Conservation (phyloP, 148 eudicot species). For the Amaranthus cruentus region DNA sequence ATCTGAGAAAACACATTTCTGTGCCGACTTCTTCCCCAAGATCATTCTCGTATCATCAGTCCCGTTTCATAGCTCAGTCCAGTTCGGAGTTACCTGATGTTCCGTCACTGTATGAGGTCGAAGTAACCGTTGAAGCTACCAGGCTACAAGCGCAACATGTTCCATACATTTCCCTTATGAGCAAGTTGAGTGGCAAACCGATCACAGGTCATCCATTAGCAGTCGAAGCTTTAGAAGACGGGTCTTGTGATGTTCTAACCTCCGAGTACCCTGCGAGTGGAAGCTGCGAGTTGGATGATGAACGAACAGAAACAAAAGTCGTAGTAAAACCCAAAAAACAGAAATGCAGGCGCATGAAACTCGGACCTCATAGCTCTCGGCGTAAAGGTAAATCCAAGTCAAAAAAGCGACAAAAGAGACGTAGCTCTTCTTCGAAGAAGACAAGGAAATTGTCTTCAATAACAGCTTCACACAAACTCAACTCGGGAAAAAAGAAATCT, state of each 20-base stretch:
- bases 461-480: slow-evolving; percentile 36
- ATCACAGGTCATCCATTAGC: slow-evolving; percentile 70
- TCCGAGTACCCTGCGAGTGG: slow-evolving; percentile 33
- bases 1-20: slow-evolving; percentile 33
- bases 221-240: slow-evolving; percentile 63
- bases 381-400: slow-evolving; percentile 31
- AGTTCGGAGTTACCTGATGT: slow-evolving; percentile 42
- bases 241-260: slow-evolving; percentile 36
- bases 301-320: slow-evolving; percentile 19
- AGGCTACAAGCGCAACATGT: slow-evolving; percentile 52
- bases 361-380: slow-evolving; percentile 24
- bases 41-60: slow-evolving; percentile 45
- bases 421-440: slow-evolving; percentile 50
- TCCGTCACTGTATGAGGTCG: slow-evolving; percentile 49
- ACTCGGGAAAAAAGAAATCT: slow-evolving; percentile 29
- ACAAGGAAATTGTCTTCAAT: slow-evolving; percentile 72
- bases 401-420: slow-evolving; percentile 39
- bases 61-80: slow-evolving; percentile 44
- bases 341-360: slow-evolving; percentile 28
- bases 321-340: slow-evolving; percentile 21
- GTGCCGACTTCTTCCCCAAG: slow-evolving; percentile 19
- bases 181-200: slow-evolving; percentile 58
- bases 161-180: slow-evolving; percentile 77
- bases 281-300: slow-evolving; percentile 35
- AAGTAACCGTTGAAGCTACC: slow-evolving; percentile 55